phyloP scores from a whole-genome alignment of 1,284 basidiomycete genomes.

The Ustilago trichophora region DNA sequence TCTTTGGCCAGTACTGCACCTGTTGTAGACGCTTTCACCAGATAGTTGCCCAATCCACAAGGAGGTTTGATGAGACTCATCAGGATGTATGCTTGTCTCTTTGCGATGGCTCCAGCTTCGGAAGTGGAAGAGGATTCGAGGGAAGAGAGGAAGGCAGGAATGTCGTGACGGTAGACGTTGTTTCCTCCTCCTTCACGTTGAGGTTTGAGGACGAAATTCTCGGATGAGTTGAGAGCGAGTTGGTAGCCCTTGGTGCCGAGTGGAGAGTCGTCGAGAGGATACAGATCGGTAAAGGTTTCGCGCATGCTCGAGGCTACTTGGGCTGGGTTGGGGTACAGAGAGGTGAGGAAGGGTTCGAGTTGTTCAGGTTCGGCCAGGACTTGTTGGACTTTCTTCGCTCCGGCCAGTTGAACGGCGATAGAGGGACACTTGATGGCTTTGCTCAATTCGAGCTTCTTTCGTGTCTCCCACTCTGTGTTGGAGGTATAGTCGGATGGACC shows the following conservation, averaged over 20 bases:
- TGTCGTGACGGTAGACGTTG: slow-evolving; percentile 87
- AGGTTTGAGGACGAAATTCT: slow-evolving; percentile 86
- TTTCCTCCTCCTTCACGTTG: slow-evolving; percentile 98
- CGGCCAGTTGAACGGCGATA: slow-evolving; percentile 89
- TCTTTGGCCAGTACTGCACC: slow-evolving; percentile 70
- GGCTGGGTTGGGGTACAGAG: no score
- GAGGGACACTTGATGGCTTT: slow-evolving; percentile 91
- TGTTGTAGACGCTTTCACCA: slow-evolving; percentile 72
- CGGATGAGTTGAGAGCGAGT: slow-evolving; percentile 71
- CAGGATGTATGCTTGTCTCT: slow-evolving; percentile 80
- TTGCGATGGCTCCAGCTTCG: slow-evolving; percentile 23
- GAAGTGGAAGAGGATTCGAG: slow-evolving; percentile 6
- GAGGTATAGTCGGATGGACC: slow-evolving; percentile 82
- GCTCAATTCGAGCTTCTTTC: slow-evolving; percentile 80
- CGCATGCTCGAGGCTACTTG: no score
- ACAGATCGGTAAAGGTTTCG: slow-evolving; percentile 57
- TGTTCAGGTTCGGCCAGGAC: slow-evolving; percentile 79
- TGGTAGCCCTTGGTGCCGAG: slow-evolving; percentile 70
- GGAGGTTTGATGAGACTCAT: slow-evolving; percentile 91
- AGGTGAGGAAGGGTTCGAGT: slow-evolving; percentile 75
- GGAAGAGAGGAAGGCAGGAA: slow-evolving; percentile 78
- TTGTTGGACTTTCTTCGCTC: slow-evolving; percentile 95
- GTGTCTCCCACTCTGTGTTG: slow-evolving; percentile 74
- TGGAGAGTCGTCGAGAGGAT: slow-evolving; percentile 67
- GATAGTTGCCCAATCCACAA: slow-evolving; percentile 74